Conservation (phyloP, 306 rosid species). For the Morella rubra region DNA sequence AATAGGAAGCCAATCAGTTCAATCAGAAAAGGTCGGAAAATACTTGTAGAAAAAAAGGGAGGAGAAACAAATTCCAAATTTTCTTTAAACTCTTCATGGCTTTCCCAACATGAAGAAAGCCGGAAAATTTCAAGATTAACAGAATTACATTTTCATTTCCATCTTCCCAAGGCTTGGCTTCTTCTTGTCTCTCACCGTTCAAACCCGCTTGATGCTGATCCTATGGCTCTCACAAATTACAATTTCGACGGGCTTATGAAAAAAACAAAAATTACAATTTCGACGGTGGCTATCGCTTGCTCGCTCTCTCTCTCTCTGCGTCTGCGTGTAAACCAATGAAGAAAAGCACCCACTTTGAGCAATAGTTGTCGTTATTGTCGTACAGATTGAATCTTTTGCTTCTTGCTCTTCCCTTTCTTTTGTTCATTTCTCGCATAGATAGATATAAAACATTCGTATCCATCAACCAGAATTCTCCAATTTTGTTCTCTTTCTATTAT, state of each 20-base stretch:
- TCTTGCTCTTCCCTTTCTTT: background rate
- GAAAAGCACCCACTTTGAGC: slow-evolving; percentile 31
- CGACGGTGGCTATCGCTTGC: background rate
- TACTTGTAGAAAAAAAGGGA: no score
- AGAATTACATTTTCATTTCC: no score
- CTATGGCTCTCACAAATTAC: slow-evolving; percentile 2
- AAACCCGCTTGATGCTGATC: slow-evolving; percentile 32
- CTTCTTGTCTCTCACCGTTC: background rate
- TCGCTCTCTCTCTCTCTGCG: background rate
- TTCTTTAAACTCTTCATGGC: no score
- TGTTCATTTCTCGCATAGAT: slow-evolving; percentile 9
- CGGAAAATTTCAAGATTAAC: no score
- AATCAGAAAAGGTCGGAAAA: no score
- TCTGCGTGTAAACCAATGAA: slow-evolving; percentile 8
- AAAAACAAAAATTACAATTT: background rate
- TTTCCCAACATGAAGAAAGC: no score
- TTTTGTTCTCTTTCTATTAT: slow-evolving; percentile 6
- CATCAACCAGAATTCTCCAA: slow-evolving; percentile 6
- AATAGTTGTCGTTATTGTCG: slow-evolving; percentile 3
- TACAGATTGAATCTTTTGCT: slow-evolving; percentile 13
- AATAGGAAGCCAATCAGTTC: no score
- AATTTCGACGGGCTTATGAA: no score
- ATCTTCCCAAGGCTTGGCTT: no score
- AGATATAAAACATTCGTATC: slow-evolving; percentile 5
- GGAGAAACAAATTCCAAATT: no score